These are phyloP conservation scores for Peribolospora baueri DNA, from an alignment of 768 basidiomycete species.

Conservation along the genomic window DNA sequence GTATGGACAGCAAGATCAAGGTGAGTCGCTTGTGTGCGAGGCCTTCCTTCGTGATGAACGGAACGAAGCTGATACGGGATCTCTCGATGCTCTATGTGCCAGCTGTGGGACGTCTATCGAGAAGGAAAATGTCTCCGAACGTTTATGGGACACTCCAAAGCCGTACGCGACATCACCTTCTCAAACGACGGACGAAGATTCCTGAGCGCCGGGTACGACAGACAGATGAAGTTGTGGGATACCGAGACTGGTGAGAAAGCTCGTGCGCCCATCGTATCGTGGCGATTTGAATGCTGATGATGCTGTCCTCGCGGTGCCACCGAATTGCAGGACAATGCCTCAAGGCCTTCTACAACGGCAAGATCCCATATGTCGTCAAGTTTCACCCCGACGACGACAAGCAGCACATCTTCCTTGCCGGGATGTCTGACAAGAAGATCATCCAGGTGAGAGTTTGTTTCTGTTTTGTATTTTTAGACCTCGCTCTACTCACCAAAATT, in stretches of 20 bases:
- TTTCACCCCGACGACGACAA: conserved; percentile 95
- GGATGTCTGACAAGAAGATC: conserved; percentile 98
- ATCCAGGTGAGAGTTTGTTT: conserved; percentile 43
- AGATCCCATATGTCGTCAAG: conserved; percentile 80
- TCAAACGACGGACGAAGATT: conserved; percentile 78
- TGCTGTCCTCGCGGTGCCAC: not conserved
- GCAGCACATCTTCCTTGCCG: conserved; percentile 83
- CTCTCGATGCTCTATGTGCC: conserved; percentile 3
- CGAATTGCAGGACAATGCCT: conserved; percentile 44
- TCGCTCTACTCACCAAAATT: not conserved
- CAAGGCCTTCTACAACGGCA: conserved; percentile 89
- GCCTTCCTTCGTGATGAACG: not conserved
- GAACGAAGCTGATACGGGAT: not conserved
- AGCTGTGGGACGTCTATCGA: conserved; percentile 97
- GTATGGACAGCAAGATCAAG: conserved; percentile 98
- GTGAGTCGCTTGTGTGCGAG: conserved; percentile 21
- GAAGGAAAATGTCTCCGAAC: conserved; percentile 90
- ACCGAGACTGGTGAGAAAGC: conserved; percentile 50
- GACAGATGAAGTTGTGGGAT: conserved; percentile 97
- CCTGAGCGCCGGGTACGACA: conserved; percentile 80
- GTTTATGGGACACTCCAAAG: conserved; percentile 88
- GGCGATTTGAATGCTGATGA: not conserved
- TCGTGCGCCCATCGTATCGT: not conserved
- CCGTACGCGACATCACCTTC: conserved; percentile 87
- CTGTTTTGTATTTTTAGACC: not conserved